Evolutionary conservation across 192 early-diverging fungal genomes (phyloP), one percentile per base, ranked within the genome.

Genomic region (Radiomyces spectabilis): DNA sequence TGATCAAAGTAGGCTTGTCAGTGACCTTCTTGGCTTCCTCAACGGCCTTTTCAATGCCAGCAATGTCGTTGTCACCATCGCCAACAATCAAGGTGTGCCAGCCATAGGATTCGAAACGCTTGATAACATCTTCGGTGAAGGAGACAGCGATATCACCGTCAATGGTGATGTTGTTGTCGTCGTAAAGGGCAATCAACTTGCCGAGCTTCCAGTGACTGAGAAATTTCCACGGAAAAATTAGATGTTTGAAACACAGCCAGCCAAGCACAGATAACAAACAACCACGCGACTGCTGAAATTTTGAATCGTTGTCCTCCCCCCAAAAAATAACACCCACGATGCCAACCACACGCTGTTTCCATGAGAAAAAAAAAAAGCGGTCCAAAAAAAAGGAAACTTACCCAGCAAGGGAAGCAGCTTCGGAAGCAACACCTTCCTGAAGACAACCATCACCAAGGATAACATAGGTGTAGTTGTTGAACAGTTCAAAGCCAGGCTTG

Each of bases 391-490:
- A 45, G 25, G 22, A 35, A 38, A 68, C 58, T 29, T 60, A 73
- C 86, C 85, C 92, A 19, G 92, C 92, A 38, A 97, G 77, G 13
- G 91, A 90, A 44, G 76, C 77, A 22, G 96, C 88, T 70, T 98
- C 96, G 19, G 88, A 81, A 24, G 88, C 73, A 35, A 99, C 88
- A 80, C 96, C 96, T 72, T 99, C 96, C 74, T 99, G 96, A 47
- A 99, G 66, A 76, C 96, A 99, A 48, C 96, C 96, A 66, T 99
- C 96, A 55, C 96, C 96, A 26, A 79, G 56, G 53, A 99, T 84
- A 24, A 78, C 71, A 38, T 82, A 96, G 25, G 88, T 89, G 55
- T 85, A 68, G 80, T 95, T 94, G 69, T 88, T 80, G 57, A 99
- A 79, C 8, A 99, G 63, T 16, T 80, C 78, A 76, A 79, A 96